These are phyloP conservation scores for Dianthus caryophyllus DNA, from an alignment of 148 eudicot species.

Conservation along the genomic window DNA sequence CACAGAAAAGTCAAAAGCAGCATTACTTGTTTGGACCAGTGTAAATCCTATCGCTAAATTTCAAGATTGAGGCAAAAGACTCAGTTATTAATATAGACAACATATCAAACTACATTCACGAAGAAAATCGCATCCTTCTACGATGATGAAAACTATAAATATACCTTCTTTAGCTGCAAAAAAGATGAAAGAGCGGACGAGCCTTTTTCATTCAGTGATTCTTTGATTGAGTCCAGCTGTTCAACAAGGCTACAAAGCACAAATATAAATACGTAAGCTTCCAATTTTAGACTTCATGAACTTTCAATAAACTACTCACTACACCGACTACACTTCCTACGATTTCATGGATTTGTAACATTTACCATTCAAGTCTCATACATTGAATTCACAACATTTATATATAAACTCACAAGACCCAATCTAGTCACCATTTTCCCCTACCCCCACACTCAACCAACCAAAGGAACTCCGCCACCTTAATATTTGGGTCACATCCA, in stretches of 20 bases:
- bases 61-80: neutral
- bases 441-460: no score
- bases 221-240: slow-evolving; percentile 78
- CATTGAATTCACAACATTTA: no score
- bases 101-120: neutral
- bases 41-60: neutral
- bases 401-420: no score
- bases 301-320: slow-evolving; percentile 2
- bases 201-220: slow-evolving; percentile 59
- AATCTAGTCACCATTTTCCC: no score
- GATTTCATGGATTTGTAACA: no score
- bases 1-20: neutral
- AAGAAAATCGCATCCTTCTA: neutral
- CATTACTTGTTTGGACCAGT: neutral
- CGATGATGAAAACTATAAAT: neutral
- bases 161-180: slow-evolving; percentile 75
- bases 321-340: no score
- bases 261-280: slow-evolving; percentile 7
- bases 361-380: no score
- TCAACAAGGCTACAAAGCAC: slow-evolving; percentile 69
- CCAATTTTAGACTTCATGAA: neutral
- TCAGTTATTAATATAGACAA: neutral
- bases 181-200: slow-evolving; percentile 51
- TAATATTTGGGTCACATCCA: no score
- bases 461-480: no score